Conservation (phyloP, 108 stramenopile species). For the Cyclotella cryptica region DNA sequence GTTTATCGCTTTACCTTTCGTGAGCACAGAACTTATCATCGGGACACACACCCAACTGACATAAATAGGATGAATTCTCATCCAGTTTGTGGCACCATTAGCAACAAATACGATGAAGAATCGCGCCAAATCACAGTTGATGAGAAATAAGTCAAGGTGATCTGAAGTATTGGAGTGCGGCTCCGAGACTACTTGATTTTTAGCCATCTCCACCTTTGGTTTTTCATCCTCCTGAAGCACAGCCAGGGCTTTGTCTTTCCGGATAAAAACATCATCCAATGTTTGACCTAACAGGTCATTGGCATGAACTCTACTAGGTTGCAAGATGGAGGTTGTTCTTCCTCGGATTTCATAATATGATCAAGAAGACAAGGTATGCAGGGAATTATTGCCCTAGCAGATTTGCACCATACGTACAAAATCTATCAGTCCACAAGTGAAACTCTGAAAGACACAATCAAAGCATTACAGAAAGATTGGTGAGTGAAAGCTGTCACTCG, state of each 20-base stretch:
- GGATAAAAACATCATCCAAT: conserved; percentile 36
- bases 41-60: too few species aligned
- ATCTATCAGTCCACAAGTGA: conserved; percentile 83
- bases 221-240: conserved; percentile 42
- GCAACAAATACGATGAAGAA: too few species aligned
- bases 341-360: background rate
- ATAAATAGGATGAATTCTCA: too few species aligned
- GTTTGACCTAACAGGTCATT: conserved; percentile 29
- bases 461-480: conserved; percentile 98
- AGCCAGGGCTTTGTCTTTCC: conserved; percentile 41
- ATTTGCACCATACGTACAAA: conserved; percentile 75
- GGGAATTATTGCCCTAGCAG: conserved; percentile 57
- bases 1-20: too few species aligned
- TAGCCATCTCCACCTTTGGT: background rate
- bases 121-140: too few species aligned
- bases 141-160: too few species aligned
- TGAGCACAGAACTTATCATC: too few species aligned
- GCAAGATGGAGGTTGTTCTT: conserved; percentile 32
- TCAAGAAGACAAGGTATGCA: conserved; percentile 48
- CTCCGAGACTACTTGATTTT: background rate
- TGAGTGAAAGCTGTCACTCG: conserved; percentile 90
- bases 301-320: conserved; percentile 18
- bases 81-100: too few species aligned
- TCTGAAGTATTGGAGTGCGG: too few species aligned
- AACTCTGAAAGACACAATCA: conserved; percentile 95